Conservation (phyloP, 495 filamentous ascomycete species). For the Pseudotulostoma volvatum region DNA sequence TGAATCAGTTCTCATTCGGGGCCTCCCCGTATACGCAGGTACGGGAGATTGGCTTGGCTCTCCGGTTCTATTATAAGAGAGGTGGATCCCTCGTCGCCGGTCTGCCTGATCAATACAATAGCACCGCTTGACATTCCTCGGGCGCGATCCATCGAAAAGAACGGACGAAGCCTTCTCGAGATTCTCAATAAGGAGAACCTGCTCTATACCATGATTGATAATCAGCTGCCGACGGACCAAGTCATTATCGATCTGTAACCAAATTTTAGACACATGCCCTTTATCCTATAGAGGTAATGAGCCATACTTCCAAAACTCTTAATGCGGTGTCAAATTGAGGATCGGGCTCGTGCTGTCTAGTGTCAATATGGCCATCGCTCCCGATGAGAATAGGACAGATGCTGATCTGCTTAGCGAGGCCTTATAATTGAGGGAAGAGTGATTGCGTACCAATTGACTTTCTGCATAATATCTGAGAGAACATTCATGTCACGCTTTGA, state of each 20-base stretch:
- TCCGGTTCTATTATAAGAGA: conserved; percentile 38
- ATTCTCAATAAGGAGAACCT: conserved; percentile 59
- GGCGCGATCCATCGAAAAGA: conserved; percentile 46
- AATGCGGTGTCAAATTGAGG: conserved; percentile 55
- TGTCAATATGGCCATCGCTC: conserved; percentile 40
- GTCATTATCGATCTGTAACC: conserved; percentile 52
- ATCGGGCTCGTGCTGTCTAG: conserved; percentile 55
- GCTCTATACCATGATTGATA: conserved; percentile 69
- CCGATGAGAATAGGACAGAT: conserved; percentile 50
- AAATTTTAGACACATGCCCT: conserved; percentile 1
- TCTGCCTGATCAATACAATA: conserved; percentile 42
- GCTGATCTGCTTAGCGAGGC: conserved; percentile 16
- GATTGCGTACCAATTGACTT: conserved; percentile 31
- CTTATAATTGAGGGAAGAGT: conserved; percentile 2
- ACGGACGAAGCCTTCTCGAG: conserved; percentile 46
- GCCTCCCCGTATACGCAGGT: conserved; percentile 25
- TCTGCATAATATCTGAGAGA: conserved; percentile 46
- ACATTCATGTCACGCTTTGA: conserved; percentile 50
- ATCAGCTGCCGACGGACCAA: conserved; percentile 66
- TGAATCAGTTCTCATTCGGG: conserved; percentile 68
- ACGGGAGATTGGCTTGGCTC: conserved; percentile 40
- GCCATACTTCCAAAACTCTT: conserved; percentile 47
- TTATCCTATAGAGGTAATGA: too few species aligned
- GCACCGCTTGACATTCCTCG: conserved; percentile 57
- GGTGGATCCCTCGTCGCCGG: conserved; percentile 45